A percentile compares a stretch with the other conserved stretches of the same genome.
Evolutionary conservation across 1,284 basidiomycete genomes (phyloP).

Genomic region (Prillingera fragicola): DNA sequence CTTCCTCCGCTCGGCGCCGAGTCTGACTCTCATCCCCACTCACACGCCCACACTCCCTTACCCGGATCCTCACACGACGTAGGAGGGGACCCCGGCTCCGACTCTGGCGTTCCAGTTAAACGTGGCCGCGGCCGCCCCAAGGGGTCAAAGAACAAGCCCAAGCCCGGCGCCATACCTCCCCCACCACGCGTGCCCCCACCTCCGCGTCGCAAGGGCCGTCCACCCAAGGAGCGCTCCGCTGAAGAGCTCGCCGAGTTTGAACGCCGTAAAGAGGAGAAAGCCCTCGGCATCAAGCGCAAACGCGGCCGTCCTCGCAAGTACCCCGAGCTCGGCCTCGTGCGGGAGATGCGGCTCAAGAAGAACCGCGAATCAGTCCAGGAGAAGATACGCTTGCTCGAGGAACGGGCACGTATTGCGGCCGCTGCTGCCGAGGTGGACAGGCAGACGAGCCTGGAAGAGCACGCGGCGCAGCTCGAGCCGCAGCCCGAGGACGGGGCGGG

Average conservation of each 20-base stretch:
- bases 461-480: slow-evolving; percentile 1
- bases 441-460: background rate
- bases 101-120: slow-evolving; percentile 10
- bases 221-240: slow-evolving; percentile 32
- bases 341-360: slow-evolving; percentile 44
- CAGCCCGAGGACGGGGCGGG: slow-evolving; percentile 2
- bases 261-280: slow-evolving; percentile 25
- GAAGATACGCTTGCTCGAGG: slow-evolving; percentile 23
- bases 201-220: slow-evolving; percentile 27
- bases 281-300: slow-evolving; percentile 29
- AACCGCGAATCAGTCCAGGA: slow-evolving; percentile 35
- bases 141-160: slow-evolving; percentile 43
- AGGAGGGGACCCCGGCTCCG: background rate
- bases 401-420: slow-evolving; percentile 4
- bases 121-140: slow-evolving; percentile 39
- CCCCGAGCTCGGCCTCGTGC: slow-evolving; percentile 37
- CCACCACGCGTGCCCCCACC: slow-evolving; percentile 7
- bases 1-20: slow-evolving; percentile 8
- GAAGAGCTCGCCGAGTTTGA: slow-evolving; percentile 36
- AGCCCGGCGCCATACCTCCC: slow-evolving; percentile 14
- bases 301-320: slow-evolving; percentile 42
- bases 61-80: background rate
- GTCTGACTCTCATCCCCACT: background rate
- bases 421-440: background rate
- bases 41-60: background rate